Percentiles rank a stretch among this genome's conserved stretches.
These are phyloP conservation scores for Cytospora piceae DNA, from an alignment of 2,329 filamentous ascomycete genomes.

Conservation along the genomic window DNA sequence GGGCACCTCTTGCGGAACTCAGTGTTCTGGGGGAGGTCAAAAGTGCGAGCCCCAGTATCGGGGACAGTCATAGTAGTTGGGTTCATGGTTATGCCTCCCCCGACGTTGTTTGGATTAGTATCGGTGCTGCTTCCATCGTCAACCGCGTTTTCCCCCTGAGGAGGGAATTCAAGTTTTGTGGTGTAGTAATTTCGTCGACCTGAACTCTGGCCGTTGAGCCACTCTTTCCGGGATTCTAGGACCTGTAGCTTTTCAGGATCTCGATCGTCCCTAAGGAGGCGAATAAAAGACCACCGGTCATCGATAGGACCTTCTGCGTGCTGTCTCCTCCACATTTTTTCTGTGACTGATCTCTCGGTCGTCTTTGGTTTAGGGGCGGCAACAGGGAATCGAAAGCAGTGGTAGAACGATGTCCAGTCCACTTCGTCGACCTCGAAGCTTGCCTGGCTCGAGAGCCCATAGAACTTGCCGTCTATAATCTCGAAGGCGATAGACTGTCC, in stretches of 20 bases:
- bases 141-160: background rate
- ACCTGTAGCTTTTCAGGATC: slow-evolving; percentile 60
- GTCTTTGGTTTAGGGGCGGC: slow-evolving; percentile 44
- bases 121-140: slow-evolving; percentile 2
- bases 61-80: background rate
- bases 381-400: slow-evolving; percentile 66
- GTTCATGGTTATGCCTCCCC: slow-evolving; percentile 15
- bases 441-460: slow-evolving; percentile 69
- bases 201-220: slow-evolving; percentile 56
- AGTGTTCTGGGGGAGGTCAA: slow-evolving; percentile 35
- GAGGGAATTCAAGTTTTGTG: slow-evolving; percentile 52
- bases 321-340: slow-evolving; percentile 65
- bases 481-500: slow-evolving; percentile 73
- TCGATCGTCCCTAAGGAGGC: slow-evolving; percentile 61
- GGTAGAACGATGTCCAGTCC: slow-evolving; percentile 71
- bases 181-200: slow-evolving; percentile 70
- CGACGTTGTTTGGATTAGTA: background rate
- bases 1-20: slow-evolving; percentile 40
- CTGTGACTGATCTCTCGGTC: slow-evolving; percentile 48
- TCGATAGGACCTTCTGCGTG: slow-evolving; percentile 73
- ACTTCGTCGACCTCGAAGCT: slow-evolving; percentile 65
- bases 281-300: slow-evolving; percentile 72
- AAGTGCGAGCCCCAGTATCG: slow-evolving; percentile 37
- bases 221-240: slow-evolving; percentile 72
- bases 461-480: slow-evolving; percentile 67